phyloP scores from a whole-genome alignment of 768 basidiomycete genomes.

The Suillus alpinus region DNA sequence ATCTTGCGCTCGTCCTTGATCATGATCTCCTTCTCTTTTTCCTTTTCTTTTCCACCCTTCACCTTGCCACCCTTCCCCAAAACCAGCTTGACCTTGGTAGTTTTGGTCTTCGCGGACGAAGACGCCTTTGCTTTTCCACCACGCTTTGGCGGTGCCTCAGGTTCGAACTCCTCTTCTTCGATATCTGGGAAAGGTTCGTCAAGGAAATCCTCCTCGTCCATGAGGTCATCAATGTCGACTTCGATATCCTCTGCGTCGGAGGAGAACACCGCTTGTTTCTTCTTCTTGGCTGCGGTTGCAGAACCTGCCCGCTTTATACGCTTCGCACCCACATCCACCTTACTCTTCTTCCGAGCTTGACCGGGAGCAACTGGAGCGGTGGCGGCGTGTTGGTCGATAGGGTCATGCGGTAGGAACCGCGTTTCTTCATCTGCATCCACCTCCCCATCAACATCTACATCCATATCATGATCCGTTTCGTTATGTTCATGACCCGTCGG shows the following conservation, averaged over 20 bases:
- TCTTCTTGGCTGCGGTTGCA: constrained; percentile 18
- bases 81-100: constrained; percentile 18
- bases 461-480: constrained; percentile 43
- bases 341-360: constrained; percentile 9
- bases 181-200: constrained; percentile 24
- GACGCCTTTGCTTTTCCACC: constrained; percentile 21
- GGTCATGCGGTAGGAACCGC: constrained; percentile 21
- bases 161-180: constrained; percentile 27
- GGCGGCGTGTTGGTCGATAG: not conserved
- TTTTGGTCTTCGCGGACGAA: constrained; percentile 23
- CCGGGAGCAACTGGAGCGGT: not conserved
- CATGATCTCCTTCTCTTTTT: constrained; percentile 33
- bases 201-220: constrained; percentile 23
- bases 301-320: constrained; percentile 17
- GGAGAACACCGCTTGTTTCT: constrained; percentile 20
- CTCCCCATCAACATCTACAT: constrained; percentile 40
- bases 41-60: constrained; percentile 32
- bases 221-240: constrained; percentile 21
- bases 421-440: constrained; percentile 26
- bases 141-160: constrained; percentile 20
- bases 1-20: constrained; percentile 43
- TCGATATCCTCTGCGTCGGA: constrained; percentile 31
- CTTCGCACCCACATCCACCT: constrained; percentile 9
- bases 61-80: constrained; percentile 22
- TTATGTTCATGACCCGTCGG: constrained; percentile 26